Evolutionary conservation across 83 land plant species (phyloP), one percentile per base, ranked within the genome.

Genomic region (Picea mariana): DNA sequence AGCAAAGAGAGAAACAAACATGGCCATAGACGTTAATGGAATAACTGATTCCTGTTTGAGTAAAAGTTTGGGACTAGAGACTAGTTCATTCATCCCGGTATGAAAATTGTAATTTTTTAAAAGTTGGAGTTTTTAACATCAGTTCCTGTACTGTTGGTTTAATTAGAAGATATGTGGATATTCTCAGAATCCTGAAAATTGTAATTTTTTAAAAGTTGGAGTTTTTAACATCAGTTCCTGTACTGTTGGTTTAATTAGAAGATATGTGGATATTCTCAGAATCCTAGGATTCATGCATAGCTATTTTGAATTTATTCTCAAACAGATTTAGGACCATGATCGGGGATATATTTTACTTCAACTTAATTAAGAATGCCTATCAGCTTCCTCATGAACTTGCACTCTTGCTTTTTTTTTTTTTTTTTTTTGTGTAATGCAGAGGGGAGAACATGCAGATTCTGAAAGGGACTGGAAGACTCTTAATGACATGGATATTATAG

Each of bases 401-500:
- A 3, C 44, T 42, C 44, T 42, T 42, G 44, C 44, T 61, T 17
- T 61, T 61, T 9, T 61, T 12, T 61, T 12, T 9, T 61, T 17
- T 9, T n/a, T n/a, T n/a, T n/a, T n/a, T n/a, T n/a, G n/a, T 62
- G 65, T 49, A n/a, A 62, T n/a, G 21, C 11, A 62, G 65, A 62
- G 21, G 21, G 21, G 65, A 62, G 65, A 0, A 17, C 65, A 20
- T 17, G n/a, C 27, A 24, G 40, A 59, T 59, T 79, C 64, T 59
- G 81, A 79, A 79, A 79, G 81, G 81, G 65, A 79, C 21, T 79
- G 18, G 34, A 23, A 44, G 38, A 62, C 21, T 62, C 65, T 62
- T 62, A n/a, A 82, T 79, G 87, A 86, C 61, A 34, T 67, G 34
- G 87, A 86, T 49, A 16, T 86, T 61, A 82, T 86, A 78, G 84